A percentile compares a stretch with the other conserved stretches of the same genome.
Evolutionary conservation across 2,329 filamentous ascomycete genomes (phyloP).

Genomic region (Hymenotorrendiella dingleyae): DNA sequence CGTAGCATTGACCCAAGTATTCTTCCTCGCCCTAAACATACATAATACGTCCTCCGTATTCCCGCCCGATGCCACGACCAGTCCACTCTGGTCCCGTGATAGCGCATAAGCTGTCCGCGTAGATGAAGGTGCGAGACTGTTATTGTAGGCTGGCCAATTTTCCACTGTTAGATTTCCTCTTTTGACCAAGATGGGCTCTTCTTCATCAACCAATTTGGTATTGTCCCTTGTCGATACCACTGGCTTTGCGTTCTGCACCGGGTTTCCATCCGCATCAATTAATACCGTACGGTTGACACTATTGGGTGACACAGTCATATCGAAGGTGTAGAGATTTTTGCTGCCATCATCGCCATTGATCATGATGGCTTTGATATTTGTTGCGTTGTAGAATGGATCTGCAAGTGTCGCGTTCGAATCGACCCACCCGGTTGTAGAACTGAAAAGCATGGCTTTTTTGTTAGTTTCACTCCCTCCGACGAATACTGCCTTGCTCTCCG

Average conservation of each 20-base stretch:
- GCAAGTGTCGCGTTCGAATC: conserved; percentile 60
- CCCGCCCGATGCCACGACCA: conserved; percentile 76
- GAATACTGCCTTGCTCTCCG: conserved; percentile 63
- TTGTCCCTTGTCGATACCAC: conserved; percentile 20
- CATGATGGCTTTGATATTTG: conserved; percentile 55
- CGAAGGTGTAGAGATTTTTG: conserved; percentile 73
- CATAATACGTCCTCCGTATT: conserved; percentile 54
- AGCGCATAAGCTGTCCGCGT: conserved; percentile 66
- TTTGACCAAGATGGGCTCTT: too few species aligned
- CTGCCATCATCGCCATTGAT: conserved; percentile 69
- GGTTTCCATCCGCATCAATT: conserved; percentile 52
- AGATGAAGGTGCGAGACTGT: conserved; percentile 59
- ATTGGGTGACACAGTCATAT: conserved; percentile 70
- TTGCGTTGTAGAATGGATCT: conserved; percentile 52
- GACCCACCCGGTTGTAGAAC: conserved; percentile 56
- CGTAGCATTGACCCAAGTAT: conserved; percentile 72
- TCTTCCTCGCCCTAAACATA: conserved; percentile 71
- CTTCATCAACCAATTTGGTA: conserved; percentile 5
- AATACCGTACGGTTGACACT: conserved; percentile 65
- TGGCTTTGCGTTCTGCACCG: conserved; percentile 41
- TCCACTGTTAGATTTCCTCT: conserved; percentile 48
- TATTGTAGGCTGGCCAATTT: conserved; percentile 76
- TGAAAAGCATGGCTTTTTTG: conserved; percentile 67
- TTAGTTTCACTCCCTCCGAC: conserved; percentile 66
- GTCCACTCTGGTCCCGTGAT: conserved; percentile 56